These are phyloP conservation scores for Calcarisporium arbuscula DNA, from an alignment of 2,329 filamentous ascomycete species.

Conservation along the genomic window DNA sequence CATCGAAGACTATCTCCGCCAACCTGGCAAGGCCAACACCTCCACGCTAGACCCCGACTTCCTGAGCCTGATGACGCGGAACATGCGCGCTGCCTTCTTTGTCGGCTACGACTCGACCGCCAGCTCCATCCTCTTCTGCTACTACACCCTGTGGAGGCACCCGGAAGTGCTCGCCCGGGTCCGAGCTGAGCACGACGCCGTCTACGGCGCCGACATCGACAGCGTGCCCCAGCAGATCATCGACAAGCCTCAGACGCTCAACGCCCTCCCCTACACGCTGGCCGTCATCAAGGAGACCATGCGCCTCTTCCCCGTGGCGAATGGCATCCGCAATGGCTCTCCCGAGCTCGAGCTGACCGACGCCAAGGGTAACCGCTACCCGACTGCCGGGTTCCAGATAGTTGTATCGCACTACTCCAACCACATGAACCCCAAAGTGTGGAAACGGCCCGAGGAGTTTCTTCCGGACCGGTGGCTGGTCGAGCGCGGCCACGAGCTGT, in stretches of 20 bases:
- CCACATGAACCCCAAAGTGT: conserved; percentile 19
- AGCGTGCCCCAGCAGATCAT: conserved; percentile 2
- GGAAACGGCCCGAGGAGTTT: conserved; percentile 37
- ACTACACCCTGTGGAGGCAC: conserved; percentile 22
- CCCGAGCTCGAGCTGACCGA: conserved; percentile 32
- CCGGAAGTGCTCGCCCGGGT: conserved; percentile 21
- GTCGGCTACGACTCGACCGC: conserved; percentile 33
- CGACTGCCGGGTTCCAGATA: too few relatives aligned
- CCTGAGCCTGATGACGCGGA: conserved; percentile 18
- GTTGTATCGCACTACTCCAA: too few relatives aligned
- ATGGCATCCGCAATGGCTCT: conserved; percentile 32
- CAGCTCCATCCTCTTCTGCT: conserved; percentile 22
- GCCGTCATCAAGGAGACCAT: conserved; percentile 51
- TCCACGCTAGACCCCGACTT: conserved; percentile 17
- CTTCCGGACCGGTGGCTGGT: conserved; percentile 41
- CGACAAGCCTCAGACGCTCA: conserved; percentile 39
- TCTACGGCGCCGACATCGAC: conserved; percentile 38
- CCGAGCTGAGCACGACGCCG: conserved; percentile 40
- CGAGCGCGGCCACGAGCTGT: conserved; percentile 21
- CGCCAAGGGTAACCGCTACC: too few relatives aligned
- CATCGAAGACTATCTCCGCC: conserved; percentile 21
- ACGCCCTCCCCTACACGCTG: conserved; percentile 44
- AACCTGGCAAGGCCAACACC: conserved; percentile 14
- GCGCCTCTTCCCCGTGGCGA: conserved; percentile 46
- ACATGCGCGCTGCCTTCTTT: conserved; percentile 30